Percentiles rank a stretch among this genome's conserved stretches.
Evolutionary conservation across 2,329 filamentous ascomycete genomes (phyloP).

Genomic region (Penicillium sp.): DNA sequence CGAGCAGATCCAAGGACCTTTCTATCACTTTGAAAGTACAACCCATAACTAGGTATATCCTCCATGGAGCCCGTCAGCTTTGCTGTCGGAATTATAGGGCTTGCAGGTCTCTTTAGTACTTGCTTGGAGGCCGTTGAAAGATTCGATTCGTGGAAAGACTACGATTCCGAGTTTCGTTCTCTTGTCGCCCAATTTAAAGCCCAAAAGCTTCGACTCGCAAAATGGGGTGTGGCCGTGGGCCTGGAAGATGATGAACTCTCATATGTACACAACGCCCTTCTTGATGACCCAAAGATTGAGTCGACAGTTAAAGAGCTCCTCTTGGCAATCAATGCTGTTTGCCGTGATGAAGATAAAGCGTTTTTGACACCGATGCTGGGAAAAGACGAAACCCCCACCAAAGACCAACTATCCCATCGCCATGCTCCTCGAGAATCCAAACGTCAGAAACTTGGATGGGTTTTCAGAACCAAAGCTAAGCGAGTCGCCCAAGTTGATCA

Average conservation of each 20-base stretch:
- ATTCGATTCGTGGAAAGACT: constrained; percentile 7
- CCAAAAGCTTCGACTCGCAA: constrained; percentile 8
- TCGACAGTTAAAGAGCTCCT: constrained; percentile 3
- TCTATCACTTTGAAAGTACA: too few relatives aligned
- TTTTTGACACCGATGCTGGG: not conserved
- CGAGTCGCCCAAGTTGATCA: constrained; percentile 4
- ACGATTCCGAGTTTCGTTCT: constrained; percentile 1
- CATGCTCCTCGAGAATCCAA: not conserved
- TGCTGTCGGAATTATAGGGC: constrained; percentile 6
- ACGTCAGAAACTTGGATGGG: constrained; percentile 7
- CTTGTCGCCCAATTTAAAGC: constrained; percentile 6
- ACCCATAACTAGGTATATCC: not conserved
- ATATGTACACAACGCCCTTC: constrained; percentile 3
- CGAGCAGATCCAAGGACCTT: too few relatives aligned
- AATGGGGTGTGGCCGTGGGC: constrained; percentile 7
- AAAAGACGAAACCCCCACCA: not conserved
- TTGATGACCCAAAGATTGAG: constrained; percentile 4
- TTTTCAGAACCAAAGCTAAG: not conserved
- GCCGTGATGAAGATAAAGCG: not conserved
- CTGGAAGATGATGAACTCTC: not conserved
- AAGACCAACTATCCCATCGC: not conserved
- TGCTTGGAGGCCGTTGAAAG: constrained; percentile 3
- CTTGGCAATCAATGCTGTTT: not conserved
- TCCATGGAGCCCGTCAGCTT: constrained; percentile 33
- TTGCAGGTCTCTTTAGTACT: constrained; percentile 10